These are phyloP conservation scores for Colletotrichum sp. DNA, from an alignment of 2,329 filamentous ascomycete genomes.

Conservation along the genomic window DNA sequence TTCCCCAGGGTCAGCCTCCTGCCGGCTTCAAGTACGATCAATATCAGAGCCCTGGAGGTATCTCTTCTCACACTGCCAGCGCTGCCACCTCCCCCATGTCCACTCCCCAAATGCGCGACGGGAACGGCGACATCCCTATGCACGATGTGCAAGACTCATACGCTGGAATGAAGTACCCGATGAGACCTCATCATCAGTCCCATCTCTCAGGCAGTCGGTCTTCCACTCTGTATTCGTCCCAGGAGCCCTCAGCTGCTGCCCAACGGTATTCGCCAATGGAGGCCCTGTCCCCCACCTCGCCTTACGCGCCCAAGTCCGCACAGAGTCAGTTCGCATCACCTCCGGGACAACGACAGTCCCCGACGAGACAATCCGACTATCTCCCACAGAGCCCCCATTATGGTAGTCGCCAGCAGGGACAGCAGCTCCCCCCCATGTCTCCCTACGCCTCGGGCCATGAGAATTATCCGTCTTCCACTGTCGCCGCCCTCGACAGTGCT, in stretches of 20 bases:
- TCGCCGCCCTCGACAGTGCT: conserved; percentile 73
- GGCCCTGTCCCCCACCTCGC: conserved; percentile 77
- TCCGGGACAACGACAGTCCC: conserved; percentile 74
- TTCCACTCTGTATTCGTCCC: conserved; percentile 73
- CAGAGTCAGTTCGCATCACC: conserved; percentile 57
- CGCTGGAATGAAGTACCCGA: conserved; percentile 83
- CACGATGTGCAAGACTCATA: conserved; percentile 85
- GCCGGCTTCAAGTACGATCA: conserved; percentile 70
- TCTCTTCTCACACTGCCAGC: conserved; percentile 39
- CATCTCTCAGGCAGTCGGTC: conserved; percentile 60
- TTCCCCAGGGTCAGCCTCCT: conserved; percentile 43
- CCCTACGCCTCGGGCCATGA: conserved; percentile 72
- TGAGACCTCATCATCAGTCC: conserved; percentile 79
- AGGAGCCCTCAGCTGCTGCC: conserved; percentile 80
- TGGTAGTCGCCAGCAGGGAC: conserved; percentile 49
- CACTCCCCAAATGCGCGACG: conserved; percentile 68
- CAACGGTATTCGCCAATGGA: conserved; percentile 98
- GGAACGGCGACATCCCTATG: conserved; percentile 82
- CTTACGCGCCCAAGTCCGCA: conserved; percentile 72
- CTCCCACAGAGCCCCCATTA: conserved; percentile 66
- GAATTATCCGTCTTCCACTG: conserved; percentile 75
- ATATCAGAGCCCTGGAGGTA: conserved; percentile 55
- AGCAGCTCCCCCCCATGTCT: conserved; percentile 77
- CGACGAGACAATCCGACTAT: conserved; percentile 71
- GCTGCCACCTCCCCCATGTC: conserved; percentile 63